phyloP scores from a whole-genome alignment of 305 asterid genomes.

The Fraxinus sp. region DNA sequence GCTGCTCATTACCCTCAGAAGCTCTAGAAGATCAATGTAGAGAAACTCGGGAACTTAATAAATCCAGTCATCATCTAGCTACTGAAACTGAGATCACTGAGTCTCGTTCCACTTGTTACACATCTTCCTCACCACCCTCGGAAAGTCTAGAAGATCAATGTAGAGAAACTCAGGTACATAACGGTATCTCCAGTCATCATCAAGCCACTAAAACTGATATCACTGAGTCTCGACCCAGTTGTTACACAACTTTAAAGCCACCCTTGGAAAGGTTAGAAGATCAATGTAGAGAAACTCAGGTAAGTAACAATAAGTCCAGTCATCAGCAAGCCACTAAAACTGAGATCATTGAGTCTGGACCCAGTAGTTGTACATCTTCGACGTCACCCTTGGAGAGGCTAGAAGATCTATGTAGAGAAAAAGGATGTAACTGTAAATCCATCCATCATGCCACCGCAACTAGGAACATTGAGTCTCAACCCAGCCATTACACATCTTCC shows the following conservation, averaged over 20 bases:
- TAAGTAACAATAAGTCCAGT: not conserved
- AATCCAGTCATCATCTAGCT: conserved; percentile 1
- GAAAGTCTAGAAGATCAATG: conserved; percentile 1
- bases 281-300: not conserved
- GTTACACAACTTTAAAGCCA: not conserved
- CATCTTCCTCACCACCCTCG: not conserved
- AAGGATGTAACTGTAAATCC: not conserved
- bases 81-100: not conserved
- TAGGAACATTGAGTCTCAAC: conserved; percentile 48
- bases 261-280: not conserved
- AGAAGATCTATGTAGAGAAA: not conserved
- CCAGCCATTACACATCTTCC: conserved; percentile 57
- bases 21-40: not conserved
- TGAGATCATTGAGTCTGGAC: not conserved
- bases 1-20: not conserved
- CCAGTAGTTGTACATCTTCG: not conserved
- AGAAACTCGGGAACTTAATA: not conserved
- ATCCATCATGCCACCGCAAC: conserved; percentile 43
- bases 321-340: not conserved
- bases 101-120: not conserved
- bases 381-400: not conserved
- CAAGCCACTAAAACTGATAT: conserved; percentile 1
- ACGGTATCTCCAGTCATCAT: not conserved
- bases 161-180: not conserved
- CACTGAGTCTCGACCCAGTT: not conserved